phyloP scores from a whole-genome alignment of 768 basidiomycete genomes.

The Kwoniella heveanensis region DNA sequence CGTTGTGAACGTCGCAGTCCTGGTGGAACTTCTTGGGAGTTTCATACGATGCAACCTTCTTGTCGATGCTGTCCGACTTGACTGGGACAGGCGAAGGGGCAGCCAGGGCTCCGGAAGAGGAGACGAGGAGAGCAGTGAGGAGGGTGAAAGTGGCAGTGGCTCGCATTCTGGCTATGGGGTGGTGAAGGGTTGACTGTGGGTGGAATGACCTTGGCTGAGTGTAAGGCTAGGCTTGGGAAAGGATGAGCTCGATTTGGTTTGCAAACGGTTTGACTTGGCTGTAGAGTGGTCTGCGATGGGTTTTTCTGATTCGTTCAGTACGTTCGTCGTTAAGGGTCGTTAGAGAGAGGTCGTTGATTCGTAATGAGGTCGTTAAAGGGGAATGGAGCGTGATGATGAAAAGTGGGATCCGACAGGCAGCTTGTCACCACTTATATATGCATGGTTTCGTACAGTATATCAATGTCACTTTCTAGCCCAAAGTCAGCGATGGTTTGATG shows the following conservation, averaged over 20 bases:
- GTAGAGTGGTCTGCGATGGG: background rate
- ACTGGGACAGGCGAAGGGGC: constrained; percentile 7
- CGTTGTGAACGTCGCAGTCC: constrained; percentile 24
- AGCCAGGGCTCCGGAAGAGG: background rate
- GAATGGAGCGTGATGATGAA: background rate
- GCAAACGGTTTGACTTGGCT: background rate
- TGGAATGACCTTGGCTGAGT: no score
- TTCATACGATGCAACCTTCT: constrained; percentile 14
- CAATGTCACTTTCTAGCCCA: background rate
- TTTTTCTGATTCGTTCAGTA: no score
- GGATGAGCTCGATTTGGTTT: background rate
- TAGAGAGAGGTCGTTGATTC: constrained; percentile 11
- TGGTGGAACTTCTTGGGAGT: constrained; percentile 27
- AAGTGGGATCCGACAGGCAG: background rate
- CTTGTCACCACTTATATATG: background rate
- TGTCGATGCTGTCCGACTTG: constrained; percentile 15
- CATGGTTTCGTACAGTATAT: background rate
- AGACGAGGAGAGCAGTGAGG: constrained; percentile 17
- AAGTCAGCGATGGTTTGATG: no score
- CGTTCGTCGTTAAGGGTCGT: constrained; percentile 2
- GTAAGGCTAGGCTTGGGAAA: background rate
- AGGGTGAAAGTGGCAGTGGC: constrained; percentile 7
- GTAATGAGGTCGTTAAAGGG: constrained; percentile 1
- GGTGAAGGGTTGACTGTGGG: no score
- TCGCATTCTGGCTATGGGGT: constrained; percentile 18